Percentiles rank a stretch among this genome's conserved stretches.
Evolutionary conservation across 1,284 basidiomycete species (phyloP).

Genomic region (Boletus smithii): DNA sequence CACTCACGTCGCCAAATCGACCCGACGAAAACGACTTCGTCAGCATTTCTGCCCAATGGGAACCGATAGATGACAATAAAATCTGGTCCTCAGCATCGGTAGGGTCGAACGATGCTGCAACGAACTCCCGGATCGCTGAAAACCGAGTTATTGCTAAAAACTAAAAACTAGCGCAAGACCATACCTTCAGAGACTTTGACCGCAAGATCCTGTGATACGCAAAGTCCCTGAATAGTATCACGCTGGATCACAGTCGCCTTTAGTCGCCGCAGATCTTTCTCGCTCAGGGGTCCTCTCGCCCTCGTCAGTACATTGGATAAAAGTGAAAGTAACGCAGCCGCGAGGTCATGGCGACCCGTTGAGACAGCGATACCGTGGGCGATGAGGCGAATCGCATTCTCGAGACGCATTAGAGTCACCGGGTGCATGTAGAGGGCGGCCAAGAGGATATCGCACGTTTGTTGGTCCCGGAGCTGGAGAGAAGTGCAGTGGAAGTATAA

Average conservation of each 20-base stretch:
- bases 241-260: slow-evolving; percentile 40
- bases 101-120: slow-evolving; percentile 26
- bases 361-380: slow-evolving; percentile 36
- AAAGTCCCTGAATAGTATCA: slow-evolving; percentile 33
- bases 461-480: slow-evolving; percentile 21
- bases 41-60: slow-evolving; percentile 33
- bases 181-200: slow-evolving; percentile 36
- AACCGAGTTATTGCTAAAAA: slow-evolving; percentile 2
- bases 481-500: slow-evolving; percentile 43
- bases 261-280: slow-evolving; percentile 33
- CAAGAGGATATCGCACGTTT: slow-evolving; percentile 28
- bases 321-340: slow-evolving; percentile 34
- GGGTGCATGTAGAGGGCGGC: slow-evolving; percentile 29
- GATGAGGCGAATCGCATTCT: slow-evolving; percentile 39
- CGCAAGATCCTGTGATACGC: slow-evolving; percentile 28
- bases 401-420: slow-evolving; percentile 31
- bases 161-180: slow-evolving; percentile 11
- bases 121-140: slow-evolving; percentile 33
- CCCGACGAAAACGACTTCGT: slow-evolving; percentile 14
- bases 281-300: slow-evolving; percentile 26
- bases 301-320: slow-evolving; percentile 35
- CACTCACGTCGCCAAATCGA: slow-evolving; percentile 19
- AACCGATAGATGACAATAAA: slow-evolving; percentile 30
- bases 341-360: slow-evolving; percentile 17
- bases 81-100: slow-evolving; percentile 24